Evolutionary conservation across 495 filamentous ascomycete species (phyloP).

Genomic region (Neurospora africana): DNA sequence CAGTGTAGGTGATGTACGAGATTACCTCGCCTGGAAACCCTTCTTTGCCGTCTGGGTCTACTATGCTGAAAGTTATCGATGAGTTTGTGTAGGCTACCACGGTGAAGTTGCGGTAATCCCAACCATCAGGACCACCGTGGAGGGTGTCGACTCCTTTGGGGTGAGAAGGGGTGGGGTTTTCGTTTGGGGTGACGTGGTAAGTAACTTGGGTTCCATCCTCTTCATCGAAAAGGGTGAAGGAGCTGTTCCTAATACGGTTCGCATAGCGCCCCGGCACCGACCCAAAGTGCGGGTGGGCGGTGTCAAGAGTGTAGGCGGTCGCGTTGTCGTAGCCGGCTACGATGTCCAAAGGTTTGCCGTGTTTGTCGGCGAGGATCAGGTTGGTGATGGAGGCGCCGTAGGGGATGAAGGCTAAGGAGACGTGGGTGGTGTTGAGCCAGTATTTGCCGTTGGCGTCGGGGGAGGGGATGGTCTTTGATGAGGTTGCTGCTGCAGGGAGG

Average conservation of each 20-base stretch:
- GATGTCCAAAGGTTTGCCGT: conserved; percentile 55
- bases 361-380: conserved; percentile 59
- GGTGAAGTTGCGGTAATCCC: conserved; percentile 73
- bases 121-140: conserved; percentile 73
- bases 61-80: conserved; percentile 64
- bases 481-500: conserved; percentile 9
- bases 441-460: conserved; percentile 50
- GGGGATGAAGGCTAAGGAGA: conserved; percentile 62
- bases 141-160: conserved; percentile 56
- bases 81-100: conserved; percentile 55
- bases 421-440: conserved; percentile 59
- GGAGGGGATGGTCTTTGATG: conserved; percentile 3
- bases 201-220: conserved; percentile 11
- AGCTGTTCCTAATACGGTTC: conserved; percentile 80
- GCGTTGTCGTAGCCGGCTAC: conserved; percentile 74
- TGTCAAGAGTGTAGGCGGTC: conserved; percentile 55
- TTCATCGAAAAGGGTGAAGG: conserved; percentile 41
- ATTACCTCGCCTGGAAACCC: conserved; percentile 76
- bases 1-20: conserved; percentile 63
- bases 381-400: conserved; percentile 73
- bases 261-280: conserved; percentile 72
- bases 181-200: conserved; percentile 60
- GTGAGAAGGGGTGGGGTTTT: conserved; percentile 43
- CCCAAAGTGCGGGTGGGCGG: conserved; percentile 64
- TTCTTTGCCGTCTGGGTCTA: conserved; percentile 59